phyloP scores from a whole-genome alignment of 2,329 filamentous ascomycete genomes.

The Aspergillus quadricinctus region DNA sequence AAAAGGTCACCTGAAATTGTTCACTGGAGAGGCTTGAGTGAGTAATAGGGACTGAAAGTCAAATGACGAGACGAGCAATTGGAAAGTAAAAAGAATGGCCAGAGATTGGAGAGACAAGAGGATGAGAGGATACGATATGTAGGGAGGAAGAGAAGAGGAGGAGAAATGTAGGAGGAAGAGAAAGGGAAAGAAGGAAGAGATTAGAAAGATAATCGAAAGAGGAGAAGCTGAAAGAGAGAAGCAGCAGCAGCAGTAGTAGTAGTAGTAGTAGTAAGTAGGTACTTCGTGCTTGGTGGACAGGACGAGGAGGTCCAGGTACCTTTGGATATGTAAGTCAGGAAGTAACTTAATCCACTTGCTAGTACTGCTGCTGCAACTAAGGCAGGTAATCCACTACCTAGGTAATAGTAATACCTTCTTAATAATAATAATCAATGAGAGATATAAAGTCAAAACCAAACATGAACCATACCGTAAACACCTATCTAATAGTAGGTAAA shows the following conservation, averaged over 20 bases:
- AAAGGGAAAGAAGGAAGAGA: slow-evolving; percentile 10
- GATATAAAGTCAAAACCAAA: not conserved
- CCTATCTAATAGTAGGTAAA: not conserved
- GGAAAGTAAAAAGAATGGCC: slow-evolving; percentile 5
- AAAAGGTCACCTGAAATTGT: not conserved
- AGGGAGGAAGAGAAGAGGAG: slow-evolving; percentile 7
- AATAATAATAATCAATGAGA: not conserved
- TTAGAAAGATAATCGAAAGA: slow-evolving; percentile 15
- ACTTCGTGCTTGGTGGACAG: slow-evolving; percentile 11
- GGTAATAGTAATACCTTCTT: not conserved
- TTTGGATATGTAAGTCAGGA: not conserved
- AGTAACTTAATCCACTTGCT: not conserved
- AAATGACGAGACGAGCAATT: not conserved
- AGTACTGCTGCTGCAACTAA: not conserved
- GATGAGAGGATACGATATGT: slow-evolving; percentile 3
- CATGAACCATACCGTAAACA: not conserved
- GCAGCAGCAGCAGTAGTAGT: slow-evolving; percentile 4
- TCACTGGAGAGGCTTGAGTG: not conserved
- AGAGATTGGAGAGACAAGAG: slow-evolving; percentile 5
- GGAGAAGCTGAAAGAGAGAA: slow-evolving; percentile 20
- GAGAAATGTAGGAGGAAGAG: slow-evolving; percentile 10
- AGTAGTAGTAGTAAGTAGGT: not conserved
- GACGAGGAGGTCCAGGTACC: slow-evolving; percentile 19
- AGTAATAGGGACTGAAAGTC: not conserved
- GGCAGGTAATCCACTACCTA: not conserved